These are phyloP conservation scores for Venturia carpophila DNA, from an alignment of 2,329 filamentous ascomycete genomes.

Conservation along the genomic window DNA sequence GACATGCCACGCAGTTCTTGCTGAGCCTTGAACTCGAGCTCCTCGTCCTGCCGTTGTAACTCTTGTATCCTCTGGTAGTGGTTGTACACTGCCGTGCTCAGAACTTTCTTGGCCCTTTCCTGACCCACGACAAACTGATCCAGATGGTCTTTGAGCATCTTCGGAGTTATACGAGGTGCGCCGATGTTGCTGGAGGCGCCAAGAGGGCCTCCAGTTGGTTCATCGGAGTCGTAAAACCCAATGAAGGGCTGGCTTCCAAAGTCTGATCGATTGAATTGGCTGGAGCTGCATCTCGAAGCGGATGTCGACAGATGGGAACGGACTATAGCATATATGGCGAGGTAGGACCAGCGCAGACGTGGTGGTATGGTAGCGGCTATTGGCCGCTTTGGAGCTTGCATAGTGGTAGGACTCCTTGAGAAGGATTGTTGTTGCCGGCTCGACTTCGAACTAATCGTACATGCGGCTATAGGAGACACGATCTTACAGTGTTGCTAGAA, in stretches of 20 bases:
- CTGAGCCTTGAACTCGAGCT: slow-evolving; percentile 65
- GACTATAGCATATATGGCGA: slow-evolving; percentile 31
- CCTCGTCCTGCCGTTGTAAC: slow-evolving; percentile 65
- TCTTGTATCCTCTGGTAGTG: slow-evolving; percentile 86
- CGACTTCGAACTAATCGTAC: background rate
- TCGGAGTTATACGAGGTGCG: slow-evolving; percentile 52
- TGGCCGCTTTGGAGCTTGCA: slow-evolving; percentile 19
- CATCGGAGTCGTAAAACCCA: slow-evolving; percentile 53
- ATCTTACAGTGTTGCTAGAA: background rate
- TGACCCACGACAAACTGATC: slow-evolving; percentile 97
- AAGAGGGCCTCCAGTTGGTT: slow-evolving; percentile 56
- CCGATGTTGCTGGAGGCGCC: slow-evolving; percentile 51
- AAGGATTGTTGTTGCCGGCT: slow-evolving; percentile 17
- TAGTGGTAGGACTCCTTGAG: background rate
- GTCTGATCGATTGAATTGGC: slow-evolving; percentile 52
- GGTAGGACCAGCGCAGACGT: slow-evolving; percentile 18
- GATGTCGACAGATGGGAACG: slow-evolving; percentile 30
- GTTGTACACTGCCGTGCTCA: slow-evolving; percentile 90
- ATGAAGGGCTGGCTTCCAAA: slow-evolving; percentile 57
- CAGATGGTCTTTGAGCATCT: slow-evolving; percentile 73
- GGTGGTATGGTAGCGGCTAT: slow-evolving; percentile 25
- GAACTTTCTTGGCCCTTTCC: slow-evolving; percentile 85
- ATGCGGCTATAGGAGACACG: background rate
- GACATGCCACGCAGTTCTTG: slow-evolving; percentile 64
- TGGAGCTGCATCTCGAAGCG: slow-evolving; percentile 33